phyloP scores from a whole-genome alignment of 2,329 filamentous ascomycete species.

The Aurifilum marmelostoma region DNA sequence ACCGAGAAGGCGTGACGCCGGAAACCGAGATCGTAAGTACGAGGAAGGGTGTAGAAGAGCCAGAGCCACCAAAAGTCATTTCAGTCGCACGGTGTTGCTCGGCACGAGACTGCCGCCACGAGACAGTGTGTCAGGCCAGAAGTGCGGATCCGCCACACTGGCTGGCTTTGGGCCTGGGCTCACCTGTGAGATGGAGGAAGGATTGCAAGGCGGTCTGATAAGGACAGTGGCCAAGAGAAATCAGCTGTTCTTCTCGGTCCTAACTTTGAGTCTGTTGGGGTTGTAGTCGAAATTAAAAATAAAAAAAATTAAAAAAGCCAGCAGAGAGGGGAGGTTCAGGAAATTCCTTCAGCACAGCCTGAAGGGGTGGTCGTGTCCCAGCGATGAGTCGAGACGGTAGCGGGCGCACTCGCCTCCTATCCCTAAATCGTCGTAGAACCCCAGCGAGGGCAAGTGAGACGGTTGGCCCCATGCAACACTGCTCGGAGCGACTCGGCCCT shows the following conservation, averaged over 20 bases:
- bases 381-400: constrained; percentile 8
- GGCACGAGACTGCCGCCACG: constrained; percentile 2
- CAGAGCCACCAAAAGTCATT: constrained; percentile 6
- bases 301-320: background rate
- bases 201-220: constrained; percentile 26
- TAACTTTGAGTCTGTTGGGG: background rate
- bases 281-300: background rate
- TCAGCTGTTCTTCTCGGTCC: background rate
- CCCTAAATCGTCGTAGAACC: constrained; percentile 17
- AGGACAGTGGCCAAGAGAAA: constrained; percentile 11
- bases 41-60: constrained; percentile 15
- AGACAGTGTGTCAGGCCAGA: constrained; percentile 15
- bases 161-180: constrained; percentile 2
- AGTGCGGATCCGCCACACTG: constrained; percentile 16
- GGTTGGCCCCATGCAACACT: background rate
- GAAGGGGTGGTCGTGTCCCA: background rate
- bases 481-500: constrained; percentile 15
- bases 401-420: constrained; percentile 13
- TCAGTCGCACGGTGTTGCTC: constrained; percentile 21
- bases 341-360: background rate
- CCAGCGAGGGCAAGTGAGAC: constrained; percentile 16
- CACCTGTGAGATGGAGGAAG: background rate
- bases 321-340: background rate
- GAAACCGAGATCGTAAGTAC: constrained; percentile 30
- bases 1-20: constrained; percentile 23